phyloP scores from a whole-genome alignment of 2,329 filamentous ascomycete species.

The Paecilomyces fulvus region DNA sequence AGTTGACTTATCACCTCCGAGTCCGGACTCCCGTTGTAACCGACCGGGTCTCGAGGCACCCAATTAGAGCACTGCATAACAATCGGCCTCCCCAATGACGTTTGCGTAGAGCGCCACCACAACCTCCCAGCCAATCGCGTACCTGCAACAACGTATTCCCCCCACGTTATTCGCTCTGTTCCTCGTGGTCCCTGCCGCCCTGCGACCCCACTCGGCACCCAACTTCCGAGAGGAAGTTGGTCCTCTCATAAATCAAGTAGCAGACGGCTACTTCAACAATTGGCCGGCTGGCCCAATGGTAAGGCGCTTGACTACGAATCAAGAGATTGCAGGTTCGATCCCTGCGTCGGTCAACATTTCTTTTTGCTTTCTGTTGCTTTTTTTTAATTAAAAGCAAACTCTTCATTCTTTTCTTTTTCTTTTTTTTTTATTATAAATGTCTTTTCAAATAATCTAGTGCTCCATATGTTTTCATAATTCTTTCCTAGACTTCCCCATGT shows the following conservation, averaged over 20 bases:
- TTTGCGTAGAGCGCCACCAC: background rate
- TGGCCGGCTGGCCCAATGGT: constrained; percentile 37
- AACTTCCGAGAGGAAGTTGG: constrained; percentile 7
- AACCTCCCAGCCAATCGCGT: background rate
- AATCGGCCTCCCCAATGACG: background rate
- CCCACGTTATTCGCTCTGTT: background rate
- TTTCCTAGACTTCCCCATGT: too few species aligned
- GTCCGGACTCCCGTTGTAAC: background rate
- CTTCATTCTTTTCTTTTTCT: too few species aligned
- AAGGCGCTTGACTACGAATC: constrained; percentile 47
- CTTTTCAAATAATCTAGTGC: too few species aligned
- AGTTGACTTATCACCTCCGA: too few species aligned
- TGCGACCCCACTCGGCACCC: constrained; percentile 15
- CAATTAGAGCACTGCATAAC: too few species aligned
- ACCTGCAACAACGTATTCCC: background rate
- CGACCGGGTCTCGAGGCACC: background rate
- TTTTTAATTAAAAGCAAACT: background rate
- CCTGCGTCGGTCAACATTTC: constrained; percentile 27
- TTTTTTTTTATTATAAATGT: too few species aligned
- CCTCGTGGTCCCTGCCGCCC: background rate
- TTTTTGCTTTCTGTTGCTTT: background rate
- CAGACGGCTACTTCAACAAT: background rate
- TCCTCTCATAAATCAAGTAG: background rate
- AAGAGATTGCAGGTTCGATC: constrained; percentile 44
- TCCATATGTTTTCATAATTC: too few species aligned